Evolutionary conservation across 2,329 filamentous ascomycete genomes (phyloP).

Genomic region (Gnomoniopsis smithogilvyi): DNA sequence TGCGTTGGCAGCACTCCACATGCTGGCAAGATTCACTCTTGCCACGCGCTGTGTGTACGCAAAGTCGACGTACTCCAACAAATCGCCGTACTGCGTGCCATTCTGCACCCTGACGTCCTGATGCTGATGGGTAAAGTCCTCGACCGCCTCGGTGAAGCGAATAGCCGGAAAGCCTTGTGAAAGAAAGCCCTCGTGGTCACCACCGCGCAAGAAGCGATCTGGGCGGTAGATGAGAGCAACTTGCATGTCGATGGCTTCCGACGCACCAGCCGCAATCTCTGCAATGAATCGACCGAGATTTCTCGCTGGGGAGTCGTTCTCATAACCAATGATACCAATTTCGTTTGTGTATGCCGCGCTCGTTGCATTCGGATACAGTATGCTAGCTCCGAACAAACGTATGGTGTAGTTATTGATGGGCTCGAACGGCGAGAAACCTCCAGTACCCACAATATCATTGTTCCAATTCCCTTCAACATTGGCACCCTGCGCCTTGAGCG

Average conservation of each 20-base stretch:
- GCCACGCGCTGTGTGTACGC: constrained; percentile 51
- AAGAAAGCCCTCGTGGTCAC: constrained; percentile 55
- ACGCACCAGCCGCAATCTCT: constrained; percentile 45
- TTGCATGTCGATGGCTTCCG: constrained; percentile 49
- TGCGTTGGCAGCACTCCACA: constrained; percentile 51
- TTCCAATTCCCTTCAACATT: constrained; percentile 57
- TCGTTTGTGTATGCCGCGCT: constrained; percentile 4
- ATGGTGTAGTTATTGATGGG: constrained; percentile 38
- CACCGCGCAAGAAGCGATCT: constrained; percentile 54
- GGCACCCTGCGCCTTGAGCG: constrained; percentile 45
- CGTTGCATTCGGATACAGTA: constrained; percentile 15
- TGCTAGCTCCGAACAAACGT: constrained; percentile 41
- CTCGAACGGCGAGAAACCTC: constrained; percentile 36
- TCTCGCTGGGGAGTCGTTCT: constrained; percentile 43
- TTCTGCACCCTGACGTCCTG: constrained; percentile 48
- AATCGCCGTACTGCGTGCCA: constrained; percentile 52
- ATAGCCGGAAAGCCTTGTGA: constrained; percentile 51
- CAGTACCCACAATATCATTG: constrained; percentile 55
- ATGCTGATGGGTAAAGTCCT: constrained; percentile 56
- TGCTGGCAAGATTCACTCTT: constrained; percentile 50
- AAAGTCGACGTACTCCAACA: constrained; percentile 55
- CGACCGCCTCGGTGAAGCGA: constrained; percentile 55
- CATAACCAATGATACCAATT: constrained; percentile 38
- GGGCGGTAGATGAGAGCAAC: constrained; percentile 54
- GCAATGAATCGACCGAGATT: constrained; percentile 52